A percentile compares a stretch with the other conserved stretches of the same genome.
Evolutionary conservation across 2,329 filamentous ascomycete species (phyloP).

Genomic region (Fusarium ambrosium): DNA sequence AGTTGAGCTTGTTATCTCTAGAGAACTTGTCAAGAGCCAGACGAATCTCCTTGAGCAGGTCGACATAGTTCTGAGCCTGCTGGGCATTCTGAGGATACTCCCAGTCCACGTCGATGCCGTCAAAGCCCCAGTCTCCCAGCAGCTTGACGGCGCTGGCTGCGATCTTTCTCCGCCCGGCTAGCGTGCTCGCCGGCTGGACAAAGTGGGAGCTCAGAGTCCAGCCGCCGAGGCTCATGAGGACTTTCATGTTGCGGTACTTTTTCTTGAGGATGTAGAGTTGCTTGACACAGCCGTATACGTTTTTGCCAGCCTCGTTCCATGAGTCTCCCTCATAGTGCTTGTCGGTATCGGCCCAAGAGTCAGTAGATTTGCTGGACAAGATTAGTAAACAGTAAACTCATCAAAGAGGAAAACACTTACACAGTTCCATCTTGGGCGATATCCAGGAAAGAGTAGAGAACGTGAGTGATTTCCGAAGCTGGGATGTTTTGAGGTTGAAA

Average conservation of each 20-base stretch:
- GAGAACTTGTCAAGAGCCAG: slow-evolving; percentile 61
- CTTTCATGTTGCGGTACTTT: slow-evolving; percentile 80
- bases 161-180: slow-evolving; percentile 73
- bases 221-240: slow-evolving; percentile 85
- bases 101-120: slow-evolving; percentile 71
- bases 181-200: slow-evolving; percentile 71
- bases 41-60: slow-evolving; percentile 41
- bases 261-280: slow-evolving; percentile 84
- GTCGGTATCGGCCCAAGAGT: slow-evolving; percentile 64
- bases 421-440: slow-evolving; percentile 62
- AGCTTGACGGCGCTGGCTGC: slow-evolving; percentile 76
- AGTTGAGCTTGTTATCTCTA: slow-evolving; percentile 53
- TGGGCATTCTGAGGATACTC: slow-evolving; percentile 61
- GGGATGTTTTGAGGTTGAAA: slow-evolving; percentile 80
- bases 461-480: slow-evolving; percentile 77
- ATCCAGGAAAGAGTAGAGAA: slow-evolving; percentile 73
- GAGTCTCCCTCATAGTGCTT: slow-evolving; percentile 77
- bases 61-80: slow-evolving; percentile 53
- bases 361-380: slow-evolving; percentile 45
- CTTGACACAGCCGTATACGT: slow-evolving; percentile 83
- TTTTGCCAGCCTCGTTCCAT: slow-evolving; percentile 69
- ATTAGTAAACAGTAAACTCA: background rate
- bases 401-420: slow-evolving; percentile 48
- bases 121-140: slow-evolving; percentile 75
- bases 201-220: slow-evolving; percentile 75